Percentiles rank a stretch among this genome's conserved stretches.
Conservation (phyloP, 2,329 filamentous ascomycete species). For the Pyrenophora tritici-repentis region DNA sequence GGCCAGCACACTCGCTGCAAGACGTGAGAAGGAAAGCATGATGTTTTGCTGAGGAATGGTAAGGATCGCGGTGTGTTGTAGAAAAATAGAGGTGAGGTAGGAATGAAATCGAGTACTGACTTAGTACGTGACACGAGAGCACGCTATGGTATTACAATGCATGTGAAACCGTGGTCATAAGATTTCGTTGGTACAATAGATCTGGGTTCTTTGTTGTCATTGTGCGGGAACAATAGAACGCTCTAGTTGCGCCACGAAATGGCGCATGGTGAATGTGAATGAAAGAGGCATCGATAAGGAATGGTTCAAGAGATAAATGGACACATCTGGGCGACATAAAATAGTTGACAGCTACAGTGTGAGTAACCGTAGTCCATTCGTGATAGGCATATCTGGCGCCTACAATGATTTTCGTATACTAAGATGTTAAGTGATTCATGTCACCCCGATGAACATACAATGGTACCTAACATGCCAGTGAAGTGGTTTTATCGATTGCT, state of each 20-base stretch:
- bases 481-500: no score
- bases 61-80: background rate
- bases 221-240: slow-evolving; percentile 9
- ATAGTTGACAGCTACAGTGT: no score
- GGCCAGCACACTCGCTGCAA: slow-evolving; percentile 15
- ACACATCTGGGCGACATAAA: no score
- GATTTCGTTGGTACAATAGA: background rate
- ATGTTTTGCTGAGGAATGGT: background rate
- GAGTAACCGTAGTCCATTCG: no score
- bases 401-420: no score
- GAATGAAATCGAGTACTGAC: background rate
- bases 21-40: slow-evolving; percentile 2
- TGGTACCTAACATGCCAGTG: no score
- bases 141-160: background rate
- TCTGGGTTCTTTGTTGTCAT: slow-evolving; percentile 2
- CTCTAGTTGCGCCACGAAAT: background rate
- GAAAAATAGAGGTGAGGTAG: background rate
- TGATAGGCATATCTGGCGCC: no score
- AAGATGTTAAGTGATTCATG: no score
- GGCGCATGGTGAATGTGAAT: slow-evolving; percentile 4
- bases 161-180: background rate
- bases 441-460: no score
- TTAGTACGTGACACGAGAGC: background rate
- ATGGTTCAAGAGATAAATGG: no score
- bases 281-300: background rate